A percentile compares a stretch with the other conserved stretches of the same genome.
Evolutionary conservation across 1,284 basidiomycete genomes (phyloP).

Genomic region (Ganoderma lucidum): DNA sequence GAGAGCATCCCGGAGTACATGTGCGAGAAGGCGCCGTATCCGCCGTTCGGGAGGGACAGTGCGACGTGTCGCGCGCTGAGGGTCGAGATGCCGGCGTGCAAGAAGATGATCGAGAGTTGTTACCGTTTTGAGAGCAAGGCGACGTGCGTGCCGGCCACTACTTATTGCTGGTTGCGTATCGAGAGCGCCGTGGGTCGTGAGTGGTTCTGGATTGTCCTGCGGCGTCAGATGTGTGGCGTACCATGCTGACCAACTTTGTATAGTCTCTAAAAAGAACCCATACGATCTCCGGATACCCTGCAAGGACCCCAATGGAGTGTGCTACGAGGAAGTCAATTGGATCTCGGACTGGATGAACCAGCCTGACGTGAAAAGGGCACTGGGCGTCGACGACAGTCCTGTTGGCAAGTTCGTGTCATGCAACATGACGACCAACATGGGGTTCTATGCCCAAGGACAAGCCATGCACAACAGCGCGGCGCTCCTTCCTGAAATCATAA

Average conservation of each 20-base stretch:
- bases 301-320: slow-evolving; percentile 72
- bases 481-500: slow-evolving; percentile 78
- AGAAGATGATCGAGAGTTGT: slow-evolving; percentile 58
- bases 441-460: slow-evolving; percentile 78
- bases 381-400: slow-evolving; percentile 71
- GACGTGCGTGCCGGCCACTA: slow-evolving; percentile 65
- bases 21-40: slow-evolving; percentile 74
- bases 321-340: slow-evolving; percentile 83
- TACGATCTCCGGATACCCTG: slow-evolving; percentile 88
- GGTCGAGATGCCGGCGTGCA: slow-evolving; percentile 73
- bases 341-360: slow-evolving; percentile 84
- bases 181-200: slow-evolving; percentile 66
- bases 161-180: slow-evolving; percentile 71
- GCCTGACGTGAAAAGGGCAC: slow-evolving; percentile 71
- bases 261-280: slow-evolving; percentile 73
- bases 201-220: slow-evolving; percentile 8
- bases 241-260: not conserved
- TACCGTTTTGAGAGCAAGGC: slow-evolving; percentile 63
- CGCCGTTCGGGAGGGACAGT: slow-evolving; percentile 72
- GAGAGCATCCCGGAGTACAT: slow-evolving; percentile 83
- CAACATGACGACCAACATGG: slow-evolving; percentile 31
- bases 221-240: not conserved
- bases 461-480: slow-evolving; percentile 80
- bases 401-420: slow-evolving; percentile 60
- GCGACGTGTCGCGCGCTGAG: slow-evolving; percentile 70